Base-by-base conservation (phyloP, 176 grass and related monocot species). In the Metroxylon sagu region DNA sequence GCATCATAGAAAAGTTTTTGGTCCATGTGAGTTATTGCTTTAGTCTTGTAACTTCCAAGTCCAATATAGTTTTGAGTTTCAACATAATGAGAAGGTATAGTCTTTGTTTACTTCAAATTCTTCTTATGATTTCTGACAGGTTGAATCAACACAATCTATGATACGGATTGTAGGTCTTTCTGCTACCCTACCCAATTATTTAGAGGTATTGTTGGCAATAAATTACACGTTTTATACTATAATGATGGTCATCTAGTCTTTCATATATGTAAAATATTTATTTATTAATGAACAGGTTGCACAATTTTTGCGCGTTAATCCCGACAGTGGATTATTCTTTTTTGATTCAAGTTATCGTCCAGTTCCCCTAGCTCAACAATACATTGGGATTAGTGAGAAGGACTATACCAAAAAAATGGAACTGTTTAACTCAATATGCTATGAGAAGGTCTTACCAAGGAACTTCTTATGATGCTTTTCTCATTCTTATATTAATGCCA, bases 141-240 rank as follows among this genome's bases (percentile, higher is more conserved):
- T 90, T 73, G 92, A 96, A 77, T 96, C 92, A 16, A 87, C 83
- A 50, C 86, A 96, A 88, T 90, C 92, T 35, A 96, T 96, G 92
- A 90, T 96, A 57, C 83, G 80, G n/a, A 96, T 96, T 72, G 92
- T 96, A 69, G 91, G 91, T 48, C 77, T 96, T 59, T 90, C 92
- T 72, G 86, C 86, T 71, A 96, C 92, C 57, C 79, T 96, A 61
- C 92, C 92, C 61, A 96, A 89, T 71, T 96, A 96, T 69, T 59
- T 88, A 65, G 92, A 96, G 80, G 86, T 96, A 25, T 72, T 21
- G 5, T 43, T 67, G 29, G n/a, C 51, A 19, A 66, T 53, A 53
- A 26, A 28, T 19, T 23, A 10, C 35, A 54, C 43, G n/a, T 15
- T 16, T 53, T 5, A 10, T 43, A 43, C 35, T 43, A 43, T 43